Percentiles rank a stretch among this genome's conserved stretches.
These are phyloP conservation scores for Metarhizium brunneum DNA, from an alignment of 2,329 filamentous ascomycete species.

Conservation along the genomic window DNA sequence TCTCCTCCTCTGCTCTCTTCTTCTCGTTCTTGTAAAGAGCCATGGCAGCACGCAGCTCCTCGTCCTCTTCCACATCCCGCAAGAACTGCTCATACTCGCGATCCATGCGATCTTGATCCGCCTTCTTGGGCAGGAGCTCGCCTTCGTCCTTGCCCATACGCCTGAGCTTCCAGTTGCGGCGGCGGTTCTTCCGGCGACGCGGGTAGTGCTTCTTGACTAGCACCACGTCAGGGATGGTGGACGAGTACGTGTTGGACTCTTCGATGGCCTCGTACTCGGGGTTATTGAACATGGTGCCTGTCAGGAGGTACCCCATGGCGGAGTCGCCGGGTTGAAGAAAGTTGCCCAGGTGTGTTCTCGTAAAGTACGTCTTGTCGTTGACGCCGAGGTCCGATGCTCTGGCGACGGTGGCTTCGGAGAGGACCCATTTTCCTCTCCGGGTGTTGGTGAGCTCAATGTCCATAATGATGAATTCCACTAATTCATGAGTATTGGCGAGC, in stretches of 20 bases:
- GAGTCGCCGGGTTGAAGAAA: slow-evolving; percentile 84
- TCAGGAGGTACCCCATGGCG: slow-evolving; percentile 87
- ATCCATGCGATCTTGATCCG: slow-evolving; percentile 81
- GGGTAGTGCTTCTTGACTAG: slow-evolving; percentile 97
- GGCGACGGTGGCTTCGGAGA: slow-evolving; percentile 83
- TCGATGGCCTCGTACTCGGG: slow-evolving; percentile 76
- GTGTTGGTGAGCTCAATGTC: slow-evolving; percentile 77
- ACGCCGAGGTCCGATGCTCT: slow-evolving; percentile 76
- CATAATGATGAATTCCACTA: slow-evolving; percentile 90
- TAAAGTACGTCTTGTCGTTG: slow-evolving; percentile 84
- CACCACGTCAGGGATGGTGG: slow-evolving; percentile 80
- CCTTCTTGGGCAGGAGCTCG: slow-evolving; percentile 75
- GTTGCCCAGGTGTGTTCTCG: slow-evolving; percentile 79
- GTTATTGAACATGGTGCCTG: slow-evolving; percentile 89
- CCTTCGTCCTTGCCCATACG: slow-evolving; percentile 86
- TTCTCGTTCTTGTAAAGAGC: slow-evolving; percentile 71
- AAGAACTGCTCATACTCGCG: slow-evolving; percentile 96
- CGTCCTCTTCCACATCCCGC: slow-evolving; percentile 91
- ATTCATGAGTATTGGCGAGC: slow-evolving; percentile 72
- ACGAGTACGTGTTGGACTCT: slow-evolving; percentile 62
- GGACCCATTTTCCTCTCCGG: slow-evolving; percentile 69
- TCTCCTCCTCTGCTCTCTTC: slow-evolving; percentile 48
- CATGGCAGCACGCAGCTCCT: slow-evolving; percentile 74
- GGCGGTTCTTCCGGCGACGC: slow-evolving; percentile 69
- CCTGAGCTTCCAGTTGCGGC: slow-evolving; percentile 88